Percentiles rank a stretch among this genome's conserved stretches.
Conservation (phyloP, 2,329 filamentous ascomycete genomes). For the Cucurbitaria berberidis region DNA sequence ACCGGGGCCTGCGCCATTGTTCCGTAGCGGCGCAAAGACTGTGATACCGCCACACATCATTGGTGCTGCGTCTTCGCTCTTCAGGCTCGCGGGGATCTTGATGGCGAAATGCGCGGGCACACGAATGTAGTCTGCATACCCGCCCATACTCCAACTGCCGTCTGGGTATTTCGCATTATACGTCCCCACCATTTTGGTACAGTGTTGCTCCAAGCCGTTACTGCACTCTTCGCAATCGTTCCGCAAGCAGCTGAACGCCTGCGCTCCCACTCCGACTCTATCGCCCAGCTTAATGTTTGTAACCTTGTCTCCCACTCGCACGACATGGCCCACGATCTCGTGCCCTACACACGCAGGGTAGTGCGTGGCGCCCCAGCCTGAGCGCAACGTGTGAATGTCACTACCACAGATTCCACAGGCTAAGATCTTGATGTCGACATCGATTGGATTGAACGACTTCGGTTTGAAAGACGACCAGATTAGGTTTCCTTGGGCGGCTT, state of each 20-base stretch:
- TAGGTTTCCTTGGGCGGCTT: slow-evolving; percentile 60
- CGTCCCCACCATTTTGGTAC: slow-evolving; percentile 60
- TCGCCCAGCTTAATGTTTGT: slow-evolving; percentile 65
- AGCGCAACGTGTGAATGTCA: slow-evolving; percentile 48
- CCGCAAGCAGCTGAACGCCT: slow-evolving; percentile 56
- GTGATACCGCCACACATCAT: slow-evolving; percentile 82
- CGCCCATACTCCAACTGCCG: slow-evolving; percentile 71
- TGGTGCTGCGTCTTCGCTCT: slow-evolving; percentile 64
- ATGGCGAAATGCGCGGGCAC: slow-evolving; percentile 65
- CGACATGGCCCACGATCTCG: slow-evolving; percentile 51
- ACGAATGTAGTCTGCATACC: slow-evolving; percentile 62
- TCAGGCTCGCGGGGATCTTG: slow-evolving; percentile 60
- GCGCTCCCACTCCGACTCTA: slow-evolving; percentile 61
- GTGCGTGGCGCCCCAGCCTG: slow-evolving; percentile 55
- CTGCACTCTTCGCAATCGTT: slow-evolving; percentile 61
- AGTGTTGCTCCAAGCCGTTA: slow-evolving; percentile 53
- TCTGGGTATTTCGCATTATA: slow-evolving; percentile 63
- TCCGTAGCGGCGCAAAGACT: slow-evolving; percentile 70
- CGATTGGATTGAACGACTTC: slow-evolving; percentile 47
- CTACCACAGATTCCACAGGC: slow-evolving; percentile 47
- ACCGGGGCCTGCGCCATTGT: slow-evolving; percentile 71
- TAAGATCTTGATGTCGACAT: slow-evolving; percentile 45
- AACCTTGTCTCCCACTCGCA: slow-evolving; percentile 45
- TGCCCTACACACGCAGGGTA: slow-evolving; percentile 52
- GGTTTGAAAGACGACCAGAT: slow-evolving; percentile 58